Percentiles rank a stretch among this genome's conserved stretches.
phyloP scores from a whole-genome alignment of 1,139 yeast species.

The Saccharomyces hybrid region DNA sequence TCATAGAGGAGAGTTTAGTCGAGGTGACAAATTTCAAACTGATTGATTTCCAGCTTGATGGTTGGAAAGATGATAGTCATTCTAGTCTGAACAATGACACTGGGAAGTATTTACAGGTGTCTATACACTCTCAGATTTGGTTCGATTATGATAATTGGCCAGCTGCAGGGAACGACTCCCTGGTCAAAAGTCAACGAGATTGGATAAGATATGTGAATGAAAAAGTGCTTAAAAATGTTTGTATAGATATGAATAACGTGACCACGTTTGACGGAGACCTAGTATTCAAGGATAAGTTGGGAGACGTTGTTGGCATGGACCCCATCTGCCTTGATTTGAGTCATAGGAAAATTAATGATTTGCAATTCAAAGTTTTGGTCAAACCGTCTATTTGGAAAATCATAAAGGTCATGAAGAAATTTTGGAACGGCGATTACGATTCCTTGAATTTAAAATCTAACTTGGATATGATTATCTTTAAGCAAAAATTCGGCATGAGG shows the following conservation, averaged over 20 bases:
- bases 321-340: constrained; percentile 23
- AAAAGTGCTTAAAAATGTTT: constrained; percentile 15
- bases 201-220: constrained; percentile 14
- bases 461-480: constrained; percentile 18
- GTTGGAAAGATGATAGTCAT: constrained; percentile 23
- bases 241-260: constrained; percentile 21
- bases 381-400: constrained; percentile 25
- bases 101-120: constrained; percentile 21
- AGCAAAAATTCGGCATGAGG: constrained; percentile 6
- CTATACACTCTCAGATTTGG: constrained; percentile 14
- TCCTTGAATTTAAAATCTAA: constrained; percentile 23
- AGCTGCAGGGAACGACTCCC: neutral
- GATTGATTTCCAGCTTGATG: constrained; percentile 21
- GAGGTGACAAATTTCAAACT: constrained; percentile 21
- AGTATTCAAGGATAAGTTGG: constrained; percentile 12
- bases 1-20: neutral
- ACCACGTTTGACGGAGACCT: constrained; percentile 20
- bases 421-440: constrained; percentile 23
- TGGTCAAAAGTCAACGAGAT: constrained; percentile 10
- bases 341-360: constrained; percentile 14
- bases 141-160: constrained; percentile 21
- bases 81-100: constrained; percentile 14
- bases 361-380: constrained; percentile 20
- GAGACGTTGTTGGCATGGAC: constrained; percentile 14
- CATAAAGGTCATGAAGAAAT: constrained; percentile 20